Evolutionary conservation across 2,329 filamentous ascomycete species (phyloP).

Genomic region (Trichoderma simmonsii): DNA sequence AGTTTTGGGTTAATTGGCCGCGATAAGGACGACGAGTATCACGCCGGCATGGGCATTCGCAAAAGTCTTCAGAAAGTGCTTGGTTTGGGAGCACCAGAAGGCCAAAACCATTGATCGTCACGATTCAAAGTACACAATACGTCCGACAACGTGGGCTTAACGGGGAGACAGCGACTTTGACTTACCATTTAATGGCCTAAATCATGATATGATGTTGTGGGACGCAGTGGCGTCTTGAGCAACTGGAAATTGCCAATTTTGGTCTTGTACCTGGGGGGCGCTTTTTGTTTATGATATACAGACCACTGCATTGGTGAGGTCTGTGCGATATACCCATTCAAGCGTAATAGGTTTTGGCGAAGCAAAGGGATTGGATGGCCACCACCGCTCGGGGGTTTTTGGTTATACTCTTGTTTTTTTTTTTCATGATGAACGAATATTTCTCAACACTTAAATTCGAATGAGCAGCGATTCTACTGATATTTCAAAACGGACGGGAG

Average conservation of each 20-base stretch:
- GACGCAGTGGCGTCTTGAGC: not conserved
- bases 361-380: not conserved
- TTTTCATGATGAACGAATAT: not conserved
- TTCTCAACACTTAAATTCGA: not conserved
- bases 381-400: not conserved
- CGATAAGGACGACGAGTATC: constrained; percentile 34
- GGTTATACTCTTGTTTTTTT: not conserved
- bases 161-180: not conserved
- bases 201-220: not conserved
- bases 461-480: not conserved
- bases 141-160: not conserved
- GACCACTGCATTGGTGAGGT: constrained; percentile 8
- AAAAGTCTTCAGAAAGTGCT: constrained; percentile 47
- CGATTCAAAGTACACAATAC: not conserved
- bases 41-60: constrained; percentile 40
- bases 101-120: not conserved
- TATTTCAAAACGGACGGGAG: not conserved
- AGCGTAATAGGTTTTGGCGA: constrained; percentile 17
- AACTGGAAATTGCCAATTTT: constrained; percentile 1
- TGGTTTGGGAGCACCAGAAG: constrained; percentile 35
- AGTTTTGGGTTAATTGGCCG: constrained; percentile 48
- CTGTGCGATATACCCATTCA: constrained; percentile 25
- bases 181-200: not conserved
- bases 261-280: constrained; percentile 8
- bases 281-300: constrained; percentile 15